Conservation (phyloP, 2,329 filamentous ascomycete species). For the Aspergillus jensenii region DNA sequence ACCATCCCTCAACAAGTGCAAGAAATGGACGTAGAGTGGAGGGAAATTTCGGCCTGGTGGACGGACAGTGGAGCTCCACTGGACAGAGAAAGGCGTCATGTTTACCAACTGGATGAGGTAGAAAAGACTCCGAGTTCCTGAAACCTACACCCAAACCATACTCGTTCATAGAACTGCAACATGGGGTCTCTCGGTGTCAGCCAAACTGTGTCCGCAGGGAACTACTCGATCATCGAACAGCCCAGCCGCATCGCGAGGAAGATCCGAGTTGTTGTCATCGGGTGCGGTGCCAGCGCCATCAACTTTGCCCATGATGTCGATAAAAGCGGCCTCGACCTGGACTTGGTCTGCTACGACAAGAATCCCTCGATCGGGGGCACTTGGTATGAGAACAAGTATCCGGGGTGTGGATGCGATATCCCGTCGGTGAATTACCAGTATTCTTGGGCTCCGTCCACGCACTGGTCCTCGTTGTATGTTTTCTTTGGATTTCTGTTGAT, state of each 20-base stretch:
- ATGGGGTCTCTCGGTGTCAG: not conserved
- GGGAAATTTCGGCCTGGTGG: too few species aligned
- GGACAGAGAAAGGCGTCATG: too few species aligned
- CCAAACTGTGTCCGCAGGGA: not conserved
- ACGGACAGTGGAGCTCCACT: too few species aligned
- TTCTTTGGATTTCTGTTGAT: not conserved
- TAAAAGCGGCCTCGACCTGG: slow-evolving; percentile 25
- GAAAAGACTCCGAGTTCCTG: too few species aligned
- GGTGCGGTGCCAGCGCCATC: slow-evolving; percentile 15
- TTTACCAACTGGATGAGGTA: too few species aligned
- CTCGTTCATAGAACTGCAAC: not conserved
- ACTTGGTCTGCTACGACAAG: slow-evolving; percentile 25
- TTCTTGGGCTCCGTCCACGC: not conserved
- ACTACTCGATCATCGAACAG: slow-evolving; percentile 13
- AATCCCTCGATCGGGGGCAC: slow-evolving; percentile 31
- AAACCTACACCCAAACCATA: too few species aligned
- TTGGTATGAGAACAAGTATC: slow-evolving; percentile 34
- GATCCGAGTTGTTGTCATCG: slow-evolving; percentile 19
- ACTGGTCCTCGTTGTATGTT: slow-evolving; percentile 16
- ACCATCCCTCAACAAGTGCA: too few species aligned
- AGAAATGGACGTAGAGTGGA: too few species aligned
- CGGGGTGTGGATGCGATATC: slow-evolving; percentile 32
- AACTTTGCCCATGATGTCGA: slow-evolving; percentile 20
- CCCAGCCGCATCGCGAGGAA: slow-evolving; percentile 12
- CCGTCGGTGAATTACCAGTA: not conserved